phyloP scores from a whole-genome alignment of 2,329 filamentous ascomycete species.

The Calonectria hawksworthii region DNA sequence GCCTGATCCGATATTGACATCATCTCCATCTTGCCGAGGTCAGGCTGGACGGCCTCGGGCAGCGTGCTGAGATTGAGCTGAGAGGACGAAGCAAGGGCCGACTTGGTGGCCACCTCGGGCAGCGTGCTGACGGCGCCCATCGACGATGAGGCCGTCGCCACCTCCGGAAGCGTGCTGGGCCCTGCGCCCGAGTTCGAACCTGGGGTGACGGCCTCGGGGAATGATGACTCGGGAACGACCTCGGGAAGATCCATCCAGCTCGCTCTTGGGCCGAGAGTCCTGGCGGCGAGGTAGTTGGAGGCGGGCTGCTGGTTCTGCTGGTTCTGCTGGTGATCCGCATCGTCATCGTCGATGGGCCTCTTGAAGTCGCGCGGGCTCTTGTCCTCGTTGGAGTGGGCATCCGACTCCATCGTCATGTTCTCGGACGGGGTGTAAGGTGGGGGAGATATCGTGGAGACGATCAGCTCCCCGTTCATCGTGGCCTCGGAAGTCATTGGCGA shows the following conservation, averaged over 20 bases:
- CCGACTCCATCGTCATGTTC: not conserved
- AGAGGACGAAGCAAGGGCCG: not conserved
- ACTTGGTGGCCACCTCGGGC: not conserved
- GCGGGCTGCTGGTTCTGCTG: not conserved
- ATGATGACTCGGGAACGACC: not conserved
- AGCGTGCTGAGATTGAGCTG: not conserved
- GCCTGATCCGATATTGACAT: not conserved
- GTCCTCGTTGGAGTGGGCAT: not conserved
- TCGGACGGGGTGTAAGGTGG: constrained; percentile 19
- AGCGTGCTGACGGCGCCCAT: not conserved
- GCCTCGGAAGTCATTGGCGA: constrained; percentile 5
- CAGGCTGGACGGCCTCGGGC: not conserved
- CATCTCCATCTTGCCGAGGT: not conserved
- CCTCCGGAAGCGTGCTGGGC: constrained; percentile 1
- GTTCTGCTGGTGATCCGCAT: not conserved
- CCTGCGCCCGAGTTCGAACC: not conserved
- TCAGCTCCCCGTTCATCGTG: not conserved
- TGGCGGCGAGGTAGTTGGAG: not conserved
- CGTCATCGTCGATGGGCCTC: not conserved
- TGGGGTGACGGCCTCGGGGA: not conserved
- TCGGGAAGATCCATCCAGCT: constrained; percentile 9
- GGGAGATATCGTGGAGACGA: constrained; percentile 8
- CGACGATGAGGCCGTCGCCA: not conserved
- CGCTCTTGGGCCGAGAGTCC: not conserved
- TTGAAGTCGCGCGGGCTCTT: not conserved